Percentiles rank a stretch among this genome's conserved stretches.
These are phyloP conservation scores for Neoboletus subvelutipes DNA, from an alignment of 768 basidiomycete genomes.

Conservation along the genomic window DNA sequence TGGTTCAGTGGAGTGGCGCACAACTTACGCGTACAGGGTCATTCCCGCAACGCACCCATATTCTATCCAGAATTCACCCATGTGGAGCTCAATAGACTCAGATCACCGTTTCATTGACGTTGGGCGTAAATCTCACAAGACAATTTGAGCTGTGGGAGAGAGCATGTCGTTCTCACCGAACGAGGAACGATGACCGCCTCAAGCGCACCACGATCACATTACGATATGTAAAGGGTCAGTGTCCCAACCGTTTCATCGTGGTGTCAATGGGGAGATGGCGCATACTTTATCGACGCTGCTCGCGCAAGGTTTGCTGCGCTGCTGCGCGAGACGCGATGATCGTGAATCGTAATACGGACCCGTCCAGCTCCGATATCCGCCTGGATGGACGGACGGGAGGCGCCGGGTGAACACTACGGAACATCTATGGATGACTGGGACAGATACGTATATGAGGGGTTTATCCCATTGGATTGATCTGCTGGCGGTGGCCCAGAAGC, in stretches of 20 bases:
- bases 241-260: slow-evolving; percentile 1
- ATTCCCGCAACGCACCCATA: not conserved
- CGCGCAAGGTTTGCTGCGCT: not conserved
- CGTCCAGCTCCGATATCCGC: slow-evolving; percentile 15
- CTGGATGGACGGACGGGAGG: not conserved
- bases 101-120: slow-evolving; percentile 1
- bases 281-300: slow-evolving; percentile 3
- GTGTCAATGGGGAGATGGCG: not conserved
- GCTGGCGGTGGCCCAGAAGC: slow-evolving; percentile 1
- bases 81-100: slow-evolving; percentile 4
- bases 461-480: slow-evolving; percentile 14
- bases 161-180: not conserved
- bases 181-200: not conserved
- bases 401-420: not conserved
- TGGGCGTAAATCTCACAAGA: not conserved
- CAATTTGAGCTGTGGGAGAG: not conserved
- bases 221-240: not conserved
- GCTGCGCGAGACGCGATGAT: not conserved
- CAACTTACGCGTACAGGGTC: not conserved
- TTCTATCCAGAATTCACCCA: not conserved
- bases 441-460: slow-evolving; percentile 1
- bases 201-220: not conserved
- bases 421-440: slow-evolving; percentile 1
- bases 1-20: not conserved
- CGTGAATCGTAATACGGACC: slow-evolving; percentile 1